phyloP scores from a whole-genome alignment of 148 eudicot genomes.

The Vaccinium corymbosum region DNA sequence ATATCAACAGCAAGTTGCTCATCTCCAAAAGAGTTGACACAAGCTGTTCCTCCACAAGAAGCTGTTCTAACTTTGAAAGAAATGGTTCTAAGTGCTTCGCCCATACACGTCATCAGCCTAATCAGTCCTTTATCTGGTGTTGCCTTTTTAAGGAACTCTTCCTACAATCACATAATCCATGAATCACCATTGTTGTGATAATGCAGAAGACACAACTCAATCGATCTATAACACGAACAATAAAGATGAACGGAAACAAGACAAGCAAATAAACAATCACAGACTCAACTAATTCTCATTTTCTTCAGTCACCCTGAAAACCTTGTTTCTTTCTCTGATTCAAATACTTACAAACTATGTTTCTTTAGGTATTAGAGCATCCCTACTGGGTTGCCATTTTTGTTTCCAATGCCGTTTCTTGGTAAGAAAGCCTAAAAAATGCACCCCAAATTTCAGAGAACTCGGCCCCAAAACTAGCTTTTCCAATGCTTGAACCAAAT shows the following conservation, averaged over 20 bases:
- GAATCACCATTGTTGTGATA: too few species aligned
- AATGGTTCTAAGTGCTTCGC: slow-evolving; percentile 93
- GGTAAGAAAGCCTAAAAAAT: too few species aligned
- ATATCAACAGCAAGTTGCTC: slow-evolving; percentile 97
- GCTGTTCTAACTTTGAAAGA: slow-evolving; percentile 96
- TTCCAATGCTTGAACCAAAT: background rate
- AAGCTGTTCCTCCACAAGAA: slow-evolving; percentile 96
- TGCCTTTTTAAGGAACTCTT: slow-evolving; percentile 82
- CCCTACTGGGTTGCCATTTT: background rate
- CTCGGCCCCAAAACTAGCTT: background rate
- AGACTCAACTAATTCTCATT: background rate
- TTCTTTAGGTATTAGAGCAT: background rate
- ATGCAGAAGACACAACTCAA: too few species aligned
- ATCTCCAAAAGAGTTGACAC: slow-evolving; percentile 93
- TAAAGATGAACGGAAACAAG: too few species aligned
- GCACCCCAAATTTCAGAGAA: background rate
- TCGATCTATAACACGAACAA: too few species aligned
- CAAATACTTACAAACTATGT: background rate
- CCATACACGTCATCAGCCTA: slow-evolving; percentile 83
- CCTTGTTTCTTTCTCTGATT: background rate
- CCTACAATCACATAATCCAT: slow-evolving; percentile 39
- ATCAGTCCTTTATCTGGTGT: slow-evolving; percentile 82
- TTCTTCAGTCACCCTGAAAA: background rate
- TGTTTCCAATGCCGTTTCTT: background rate
- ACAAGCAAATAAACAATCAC: slow-evolving; percentile 8